Evolutionary conservation across 2,329 filamentous ascomycete species (phyloP), one percentile per base, ranked within the genome.

Genomic region (Didymella arachidicola): DNA sequence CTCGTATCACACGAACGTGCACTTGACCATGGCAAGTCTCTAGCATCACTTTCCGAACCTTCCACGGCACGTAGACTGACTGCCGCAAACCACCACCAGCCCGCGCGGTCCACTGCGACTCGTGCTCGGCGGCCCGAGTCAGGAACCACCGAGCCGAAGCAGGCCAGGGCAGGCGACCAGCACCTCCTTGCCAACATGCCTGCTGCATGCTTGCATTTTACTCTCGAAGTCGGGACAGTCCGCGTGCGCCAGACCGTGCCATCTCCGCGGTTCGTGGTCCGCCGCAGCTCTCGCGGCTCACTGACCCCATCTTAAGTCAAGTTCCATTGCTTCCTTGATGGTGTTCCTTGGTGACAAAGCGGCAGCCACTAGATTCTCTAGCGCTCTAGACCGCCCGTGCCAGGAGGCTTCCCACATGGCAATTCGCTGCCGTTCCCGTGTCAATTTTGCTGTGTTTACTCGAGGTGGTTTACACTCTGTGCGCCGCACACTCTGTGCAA

Each of bases 271-370:
- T 57, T 48, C 60, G 47, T 65, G 66, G 64, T 59, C 59, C 61
- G 45, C 36, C 39, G 36, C 48, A 47, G 39, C 41, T 47, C 48
- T 42, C 50, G 51, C 57, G 58, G 48, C 59, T 57, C 65, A 69
- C 66, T 69, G 67, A 67, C 65, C 67, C 66, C 59, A 62, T 64
- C 63, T 65, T 65, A 67, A 67, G 49, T 62, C 54, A 55, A 62
- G 29, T 6, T 48, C 44, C 25, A 36, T n/a, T 38, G 34, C 34
- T 38, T 38, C n/a, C 38, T 12, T 41, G 38, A 41, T 41, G 38
- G 22, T 41, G 18, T 41, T 41, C 38, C 38, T 25, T 25, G 38
- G 11, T 25, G 45, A 41, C 42, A 41, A 39, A 53, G 42, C 41
- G 22, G 14, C 11, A 44, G 48, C 55, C 55, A 44, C 56, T 59